Evolutionary conservation across 148 eudicot species (phyloP).

Genomic region (Simmondsia chinensis): DNA sequence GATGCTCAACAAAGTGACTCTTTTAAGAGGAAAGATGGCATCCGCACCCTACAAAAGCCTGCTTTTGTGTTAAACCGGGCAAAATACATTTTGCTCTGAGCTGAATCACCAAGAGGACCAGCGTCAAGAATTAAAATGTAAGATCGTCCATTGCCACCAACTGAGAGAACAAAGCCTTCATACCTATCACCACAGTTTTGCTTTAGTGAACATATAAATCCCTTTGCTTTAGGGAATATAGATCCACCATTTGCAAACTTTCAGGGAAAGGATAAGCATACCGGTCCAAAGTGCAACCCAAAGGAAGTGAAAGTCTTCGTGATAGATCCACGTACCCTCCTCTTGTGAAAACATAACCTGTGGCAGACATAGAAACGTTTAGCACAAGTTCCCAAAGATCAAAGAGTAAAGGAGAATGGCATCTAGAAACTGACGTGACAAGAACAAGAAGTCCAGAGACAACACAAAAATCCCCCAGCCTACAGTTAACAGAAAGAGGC

Average conservation of each 20-base stretch:
- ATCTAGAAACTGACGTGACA: neutral
- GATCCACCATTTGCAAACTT: neutral
- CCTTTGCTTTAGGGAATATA: too few species aligned
- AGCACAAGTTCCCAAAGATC: neutral
- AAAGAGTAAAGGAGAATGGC: neutral
- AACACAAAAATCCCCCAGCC: too few species aligned
- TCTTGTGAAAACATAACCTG: constrained; percentile 89
- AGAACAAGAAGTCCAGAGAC: too few species aligned
- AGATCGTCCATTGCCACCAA: constrained; percentile 97
- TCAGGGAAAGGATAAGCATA: constrained; percentile 12
- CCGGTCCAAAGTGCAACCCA: constrained; percentile 90
- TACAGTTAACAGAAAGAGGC: too few species aligned
- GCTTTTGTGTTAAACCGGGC: constrained; percentile 80
- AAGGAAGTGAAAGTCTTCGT: constrained; percentile 74
- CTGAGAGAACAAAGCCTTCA: constrained; percentile 85
- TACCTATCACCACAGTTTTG: constrained; percentile 37
- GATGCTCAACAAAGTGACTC: too few species aligned
- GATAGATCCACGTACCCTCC: constrained; percentile 91
- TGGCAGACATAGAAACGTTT: constrained; percentile 1
- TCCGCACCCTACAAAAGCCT: constrained; percentile 87
- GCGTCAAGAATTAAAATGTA: constrained; percentile 77
- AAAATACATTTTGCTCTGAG: constrained; percentile 75
- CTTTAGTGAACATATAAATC: too few species aligned
- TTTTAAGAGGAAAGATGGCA: constrained; percentile 3
- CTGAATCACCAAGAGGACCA: constrained; percentile 60